Evolutionary conservation across 2,329 filamentous ascomycete genomes (phyloP).

Genomic region (Blastomyces gilchristii): DNA sequence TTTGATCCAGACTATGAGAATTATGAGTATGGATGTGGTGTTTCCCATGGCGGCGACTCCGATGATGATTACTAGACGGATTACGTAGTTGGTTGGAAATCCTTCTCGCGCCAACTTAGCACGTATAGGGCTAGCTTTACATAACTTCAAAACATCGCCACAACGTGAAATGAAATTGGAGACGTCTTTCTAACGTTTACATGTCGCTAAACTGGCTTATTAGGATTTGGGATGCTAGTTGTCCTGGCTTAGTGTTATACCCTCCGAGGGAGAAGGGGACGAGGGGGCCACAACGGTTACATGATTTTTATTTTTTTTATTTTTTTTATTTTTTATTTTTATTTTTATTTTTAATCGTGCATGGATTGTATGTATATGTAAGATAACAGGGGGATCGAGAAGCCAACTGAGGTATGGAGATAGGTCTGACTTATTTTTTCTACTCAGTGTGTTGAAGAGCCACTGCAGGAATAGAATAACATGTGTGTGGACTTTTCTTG

Average conservation of each 20-base stretch:
- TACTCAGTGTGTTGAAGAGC: background rate
- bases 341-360: background rate
- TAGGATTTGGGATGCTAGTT: background rate
- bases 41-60: conserved; percentile 17
- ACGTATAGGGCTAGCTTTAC: background rate
- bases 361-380: no score
- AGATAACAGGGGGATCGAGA: background rate
- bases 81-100: background rate
- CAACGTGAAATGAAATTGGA: background rate
- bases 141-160: background rate
- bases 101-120: background rate
- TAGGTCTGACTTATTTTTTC: background rate
- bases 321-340: background rate
- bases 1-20: conserved; percentile 31
- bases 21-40: conserved; percentile 18
- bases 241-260: background rate
- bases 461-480: background rate
- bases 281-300: background rate
- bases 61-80: conserved; percentile 19
- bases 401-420: no score
- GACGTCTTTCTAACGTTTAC: background rate
- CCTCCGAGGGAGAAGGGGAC: background rate
- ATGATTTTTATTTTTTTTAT: background rate
- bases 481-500: no score
- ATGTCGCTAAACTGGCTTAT: background rate